Percentiles rank a stretch among this genome's conserved stretches.
Conservation (phyloP, 2,329 filamentous ascomycete species). For the Cladosporium halotolerans region DNA sequence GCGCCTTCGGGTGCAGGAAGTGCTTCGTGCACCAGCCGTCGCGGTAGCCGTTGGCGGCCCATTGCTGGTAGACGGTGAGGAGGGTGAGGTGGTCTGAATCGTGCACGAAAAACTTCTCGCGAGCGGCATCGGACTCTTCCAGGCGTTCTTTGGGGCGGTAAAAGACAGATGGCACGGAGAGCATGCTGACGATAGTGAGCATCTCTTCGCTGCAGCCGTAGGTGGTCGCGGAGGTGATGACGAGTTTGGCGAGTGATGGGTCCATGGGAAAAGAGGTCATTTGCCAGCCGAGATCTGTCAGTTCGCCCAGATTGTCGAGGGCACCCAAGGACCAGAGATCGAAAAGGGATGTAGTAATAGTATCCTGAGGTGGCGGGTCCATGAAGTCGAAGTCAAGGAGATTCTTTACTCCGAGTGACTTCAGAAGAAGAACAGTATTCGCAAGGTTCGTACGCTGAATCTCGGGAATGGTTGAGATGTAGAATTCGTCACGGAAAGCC, state of each 20-base stretch:
- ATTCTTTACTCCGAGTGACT: slow-evolving; percentile 89
- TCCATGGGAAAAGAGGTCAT: slow-evolving; percentile 99
- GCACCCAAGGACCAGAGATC: slow-evolving; percentile 95
- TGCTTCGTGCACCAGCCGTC: slow-evolving; percentile 91
- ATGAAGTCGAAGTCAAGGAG: slow-evolving; percentile 97
- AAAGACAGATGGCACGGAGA: slow-evolving; percentile 93
- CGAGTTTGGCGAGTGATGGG: slow-evolving; percentile 84
- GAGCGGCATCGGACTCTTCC: slow-evolving; percentile 89
- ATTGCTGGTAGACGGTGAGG: slow-evolving; percentile 91
- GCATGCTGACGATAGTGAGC: slow-evolving; percentile 96
- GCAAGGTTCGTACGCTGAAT: slow-evolving; percentile 94
- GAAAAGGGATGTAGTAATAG: slow-evolving; percentile 93
- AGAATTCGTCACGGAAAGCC: slow-evolving; percentile 92
- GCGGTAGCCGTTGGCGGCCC: slow-evolving; percentile 82
- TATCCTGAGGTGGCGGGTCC: slow-evolving; percentile 97
- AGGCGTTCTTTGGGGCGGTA: slow-evolving; percentile 94
- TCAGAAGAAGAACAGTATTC: slow-evolving; percentile 89
- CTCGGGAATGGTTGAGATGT: slow-evolving; percentile 93
- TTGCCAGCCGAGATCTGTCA: slow-evolving; percentile 77
- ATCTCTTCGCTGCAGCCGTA: slow-evolving; percentile 96
- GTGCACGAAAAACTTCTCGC: slow-evolving; percentile 97
- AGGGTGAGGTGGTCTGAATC: slow-evolving; percentile 96
- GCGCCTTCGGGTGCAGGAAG: slow-evolving; percentile 90
- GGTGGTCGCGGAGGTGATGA: slow-evolving; percentile 69
- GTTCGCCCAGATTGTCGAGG: slow-evolving; percentile 84